phyloP scores from a whole-genome alignment of 805 yeast genomes.

The Ascoidea rubescens region DNA sequence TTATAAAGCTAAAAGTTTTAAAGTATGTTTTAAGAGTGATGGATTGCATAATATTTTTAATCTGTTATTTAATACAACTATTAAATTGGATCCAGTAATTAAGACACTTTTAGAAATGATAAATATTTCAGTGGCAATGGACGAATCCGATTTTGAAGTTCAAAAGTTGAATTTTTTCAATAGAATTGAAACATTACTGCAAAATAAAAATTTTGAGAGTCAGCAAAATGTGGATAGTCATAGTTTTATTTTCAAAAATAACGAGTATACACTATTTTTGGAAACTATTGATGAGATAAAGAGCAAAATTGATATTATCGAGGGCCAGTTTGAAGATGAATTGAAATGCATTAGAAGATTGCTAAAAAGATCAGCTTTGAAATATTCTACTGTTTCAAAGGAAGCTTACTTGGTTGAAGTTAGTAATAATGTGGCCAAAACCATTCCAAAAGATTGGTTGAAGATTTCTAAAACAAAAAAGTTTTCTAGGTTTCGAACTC shows the following conservation, averaged over 20 bases:
- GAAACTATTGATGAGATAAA: slow-evolving; percentile 11
- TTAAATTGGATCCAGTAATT: slow-evolving; percentile 19
- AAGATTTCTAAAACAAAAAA: slow-evolving; percentile 56
- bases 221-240: too few species aligned
- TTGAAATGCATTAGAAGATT: slow-evolving; percentile 28
- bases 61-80: slow-evolving; percentile 17
- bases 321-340: slow-evolving; percentile 35
- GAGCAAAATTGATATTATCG: slow-evolving; percentile 27
- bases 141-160: slow-evolving; percentile 30
- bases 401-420: slow-evolving; percentile 72
- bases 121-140: slow-evolving; percentile 29
- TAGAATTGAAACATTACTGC: slow-evolving; percentile 20
- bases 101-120: slow-evolving; percentile 32
- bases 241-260: too few species aligned
- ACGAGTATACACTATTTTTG: not conserved
- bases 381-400: slow-evolving; percentile 41
- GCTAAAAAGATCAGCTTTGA: slow-evolving; percentile 42
- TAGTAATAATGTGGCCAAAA: slow-evolving; percentile 37
- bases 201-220: slow-evolving; percentile 23
- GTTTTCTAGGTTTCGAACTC: slow-evolving; percentile 63
- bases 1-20: not conserved
- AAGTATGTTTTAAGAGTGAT: not conserved
- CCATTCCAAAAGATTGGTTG: slow-evolving; percentile 64
- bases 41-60: not conserved
- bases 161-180: slow-evolving; percentile 31